Evolutionary conservation across 345 rosid genomes (phyloP).

Genomic region (Pistacia vera): DNA sequence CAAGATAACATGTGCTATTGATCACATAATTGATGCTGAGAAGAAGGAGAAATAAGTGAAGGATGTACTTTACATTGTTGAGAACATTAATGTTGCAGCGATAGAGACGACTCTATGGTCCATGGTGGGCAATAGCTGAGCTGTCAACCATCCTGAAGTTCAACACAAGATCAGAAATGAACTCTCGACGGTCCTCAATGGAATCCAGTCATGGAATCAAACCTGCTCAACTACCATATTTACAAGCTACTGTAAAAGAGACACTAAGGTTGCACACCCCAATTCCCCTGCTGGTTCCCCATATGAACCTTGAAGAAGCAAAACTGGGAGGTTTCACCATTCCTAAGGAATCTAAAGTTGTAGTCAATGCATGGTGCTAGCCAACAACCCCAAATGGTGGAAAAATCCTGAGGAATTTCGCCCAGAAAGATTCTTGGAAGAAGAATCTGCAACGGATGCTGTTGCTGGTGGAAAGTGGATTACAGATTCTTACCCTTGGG

Average conservation of each 20-base stretch:
- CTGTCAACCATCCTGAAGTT: constrained; percentile 53
- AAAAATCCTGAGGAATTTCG: constrained; percentile 44
- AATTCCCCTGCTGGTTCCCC: constrained; percentile 65
- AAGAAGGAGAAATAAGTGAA: constrained; percentile 58
- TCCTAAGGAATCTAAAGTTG: constrained; percentile 60
- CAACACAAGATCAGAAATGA: constrained; percentile 50
- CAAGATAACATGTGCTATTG: constrained; percentile 54
- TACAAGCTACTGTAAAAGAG: constrained; percentile 62
- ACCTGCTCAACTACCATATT: constrained; percentile 46
- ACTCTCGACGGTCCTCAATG: constrained; percentile 36
- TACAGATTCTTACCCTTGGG: constrained; percentile 64
- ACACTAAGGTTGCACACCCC: constrained; percentile 57
- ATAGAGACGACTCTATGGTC: constrained; percentile 75
- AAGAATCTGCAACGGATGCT: constrained; percentile 42
- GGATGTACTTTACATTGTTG: constrained; percentile 64
- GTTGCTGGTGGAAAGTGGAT: constrained; percentile 54
- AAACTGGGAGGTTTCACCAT: constrained; percentile 53
- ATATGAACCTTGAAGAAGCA: constrained; percentile 68
- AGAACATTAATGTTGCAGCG: constrained; percentile 72
- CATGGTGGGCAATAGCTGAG: constrained; percentile 73
- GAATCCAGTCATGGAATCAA: constrained; percentile 43
- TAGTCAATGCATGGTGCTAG: constrained; percentile 71
- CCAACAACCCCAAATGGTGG: constrained; percentile 65
- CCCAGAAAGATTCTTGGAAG: constrained; percentile 62
- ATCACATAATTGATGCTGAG: constrained; percentile 59